A percentile compares a stretch with the other conserved stretches of the same genome.
These are phyloP conservation scores for Podaxis sp. DNA, from an alignment of 768 basidiomycete genomes.

Conservation along the genomic window DNA sequence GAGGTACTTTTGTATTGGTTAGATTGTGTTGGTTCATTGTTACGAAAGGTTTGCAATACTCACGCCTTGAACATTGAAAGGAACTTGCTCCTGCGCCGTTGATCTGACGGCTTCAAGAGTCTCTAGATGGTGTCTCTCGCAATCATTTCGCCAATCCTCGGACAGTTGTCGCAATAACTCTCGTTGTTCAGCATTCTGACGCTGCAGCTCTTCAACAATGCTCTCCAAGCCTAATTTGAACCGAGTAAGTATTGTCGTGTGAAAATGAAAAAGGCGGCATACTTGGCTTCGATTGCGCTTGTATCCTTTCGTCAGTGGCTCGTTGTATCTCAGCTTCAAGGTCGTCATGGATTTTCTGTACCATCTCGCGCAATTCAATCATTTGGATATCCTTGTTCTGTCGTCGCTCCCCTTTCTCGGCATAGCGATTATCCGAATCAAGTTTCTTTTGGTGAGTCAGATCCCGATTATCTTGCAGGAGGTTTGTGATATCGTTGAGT, in stretches of 20 bases:
- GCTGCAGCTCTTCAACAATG: conserved; percentile 56
- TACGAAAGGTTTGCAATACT: conserved; percentile 23
- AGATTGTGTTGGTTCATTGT: not conserved
- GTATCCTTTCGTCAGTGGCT: conserved; percentile 53
- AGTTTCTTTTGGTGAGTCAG: conserved; percentile 59
- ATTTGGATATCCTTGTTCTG: conserved; percentile 57
- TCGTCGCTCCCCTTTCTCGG: conserved; percentile 59
- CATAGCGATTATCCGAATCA: conserved; percentile 60
- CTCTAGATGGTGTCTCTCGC: conserved; percentile 61
- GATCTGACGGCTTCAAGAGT: conserved; percentile 65
- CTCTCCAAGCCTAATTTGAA: conserved; percentile 50
- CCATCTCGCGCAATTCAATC: conserved; percentile 60
- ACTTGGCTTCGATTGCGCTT: conserved; percentile 59
- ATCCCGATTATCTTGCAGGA: conserved; percentile 68
- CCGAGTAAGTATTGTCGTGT: conserved; percentile 17
- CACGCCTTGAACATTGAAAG: conserved; percentile 84
- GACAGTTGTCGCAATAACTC: conserved; percentile 55
- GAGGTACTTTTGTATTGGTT: conserved; percentile 54
- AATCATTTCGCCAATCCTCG: conserved; percentile 71
- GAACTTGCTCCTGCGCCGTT: conserved; percentile 75
- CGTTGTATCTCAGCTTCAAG: conserved; percentile 50
- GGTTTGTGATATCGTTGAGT: conserved; percentile 68
- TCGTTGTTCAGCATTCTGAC: conserved; percentile 60
- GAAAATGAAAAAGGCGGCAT: conserved; percentile 22
- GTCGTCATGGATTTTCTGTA: conserved; percentile 57